Evolutionary conservation across 129 eudicot species (phyloP), one percentile per base, ranked within the genome.

Genomic region (Artemisia annua): DNA sequence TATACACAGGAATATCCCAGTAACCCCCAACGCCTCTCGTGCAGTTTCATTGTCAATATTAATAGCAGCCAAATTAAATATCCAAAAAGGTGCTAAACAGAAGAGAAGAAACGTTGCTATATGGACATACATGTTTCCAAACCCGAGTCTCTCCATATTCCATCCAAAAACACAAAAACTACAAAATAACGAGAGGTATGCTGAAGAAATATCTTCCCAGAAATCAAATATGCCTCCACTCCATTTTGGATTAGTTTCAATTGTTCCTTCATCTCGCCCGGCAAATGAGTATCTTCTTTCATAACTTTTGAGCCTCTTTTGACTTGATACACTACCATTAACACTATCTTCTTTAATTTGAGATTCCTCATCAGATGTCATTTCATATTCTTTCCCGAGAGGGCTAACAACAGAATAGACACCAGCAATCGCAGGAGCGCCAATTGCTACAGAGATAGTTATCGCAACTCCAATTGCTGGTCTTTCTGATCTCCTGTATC

Each of bases 121-220:
- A 73, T 94, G 98, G 48, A 94, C 98, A 24, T 94, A 94, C 98
- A 87, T 87, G 83, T 94, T 94, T 13, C 98, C 98, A 18, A 94
- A 90, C 70, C 98, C 98, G 8, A 94, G 89, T 44, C 97, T 81
- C 86, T 90, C 98, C 98, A 90, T 90, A 59, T 94, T 94, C 98
- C 98, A 90, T 20, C 98, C 98, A 11, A 94, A 94, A 72, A 94
- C 98, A 83, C 98, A 94, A 74, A 87, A 90, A 19, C 87, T 81
- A 62, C 97, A 94, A 56, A 87, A 94, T 15, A 94, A 51, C 19
- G 98, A 94, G 49, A 94, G 93, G 80, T 82, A 94, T 8, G 98
- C 96, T 71, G 83, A 66, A 18, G 98, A 94, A 20, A 94, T 87
- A 49, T 94, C 98, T 54, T 94, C 82, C 98, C 98, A 94, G 46